Evolutionary conservation across 2,329 filamentous ascomycete species (phyloP).

Genomic region (Bipolaris cookei): DNA sequence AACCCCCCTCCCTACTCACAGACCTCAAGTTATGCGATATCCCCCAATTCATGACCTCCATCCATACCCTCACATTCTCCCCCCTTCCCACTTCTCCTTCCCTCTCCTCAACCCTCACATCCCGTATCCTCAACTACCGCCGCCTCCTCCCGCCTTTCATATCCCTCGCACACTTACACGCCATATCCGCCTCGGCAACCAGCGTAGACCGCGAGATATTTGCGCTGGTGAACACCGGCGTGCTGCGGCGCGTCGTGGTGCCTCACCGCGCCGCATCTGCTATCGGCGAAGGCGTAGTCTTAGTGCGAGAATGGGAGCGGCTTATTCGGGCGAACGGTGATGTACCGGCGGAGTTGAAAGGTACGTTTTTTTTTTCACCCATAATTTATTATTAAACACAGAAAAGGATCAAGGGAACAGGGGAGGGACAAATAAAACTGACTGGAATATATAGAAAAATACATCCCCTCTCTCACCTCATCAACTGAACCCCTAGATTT

Average conservation of each 20-base stretch:
- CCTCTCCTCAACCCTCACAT: slow-evolving; percentile 68
- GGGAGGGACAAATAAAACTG: slow-evolving; percentile 1
- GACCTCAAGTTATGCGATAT: slow-evolving; percentile 67
- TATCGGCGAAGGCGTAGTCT: slow-evolving; percentile 69
- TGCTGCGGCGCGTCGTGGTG: slow-evolving; percentile 68
- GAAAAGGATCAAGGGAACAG: too few relatives aligned
- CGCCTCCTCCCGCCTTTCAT: slow-evolving; percentile 67
- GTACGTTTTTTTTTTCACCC: too few relatives aligned
- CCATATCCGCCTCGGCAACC: slow-evolving; percentile 67
- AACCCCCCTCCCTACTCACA: slow-evolving; percentile 58
- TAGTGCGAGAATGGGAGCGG: slow-evolving; percentile 58
- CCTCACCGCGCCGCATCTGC: slow-evolving; percentile 63
- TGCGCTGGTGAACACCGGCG: slow-evolving; percentile 63
- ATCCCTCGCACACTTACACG: slow-evolving; percentile 69
- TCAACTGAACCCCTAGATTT: slow-evolving; percentile 40
- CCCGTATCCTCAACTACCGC: slow-evolving; percentile 69
- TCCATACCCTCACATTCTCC: slow-evolving; percentile 68
- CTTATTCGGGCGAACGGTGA: slow-evolving; percentile 34
- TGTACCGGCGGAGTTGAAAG: slow-evolving; percentile 26
- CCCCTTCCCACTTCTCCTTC: slow-evolving; percentile 65
- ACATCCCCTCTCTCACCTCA: slow-evolving; percentile 46
- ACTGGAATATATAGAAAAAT: slow-evolving; percentile 49
- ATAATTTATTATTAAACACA: too few relatives aligned
- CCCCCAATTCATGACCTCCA: slow-evolving; percentile 68
- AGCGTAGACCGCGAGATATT: slow-evolving; percentile 71